Conservation (phyloP, 345 rosid species). For the Eucalyptus decipiens region DNA sequence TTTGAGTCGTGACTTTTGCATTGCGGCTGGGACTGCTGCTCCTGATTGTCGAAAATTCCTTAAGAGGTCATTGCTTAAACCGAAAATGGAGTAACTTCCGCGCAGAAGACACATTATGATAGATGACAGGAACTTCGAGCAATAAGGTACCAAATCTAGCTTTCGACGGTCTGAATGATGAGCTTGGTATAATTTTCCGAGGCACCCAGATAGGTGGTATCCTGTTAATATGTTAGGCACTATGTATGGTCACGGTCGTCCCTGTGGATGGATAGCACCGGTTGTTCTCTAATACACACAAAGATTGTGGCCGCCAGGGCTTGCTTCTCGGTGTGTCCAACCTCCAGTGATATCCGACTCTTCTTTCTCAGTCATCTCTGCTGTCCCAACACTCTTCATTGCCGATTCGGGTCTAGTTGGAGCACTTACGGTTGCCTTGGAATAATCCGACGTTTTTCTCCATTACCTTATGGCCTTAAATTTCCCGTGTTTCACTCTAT, state of each 20-base stretch:
- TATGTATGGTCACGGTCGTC: no score
- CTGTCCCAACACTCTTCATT: not conserved
- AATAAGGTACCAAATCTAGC: not conserved
- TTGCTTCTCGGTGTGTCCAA: no score
- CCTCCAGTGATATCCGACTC: not conserved
- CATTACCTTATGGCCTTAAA: not conserved
- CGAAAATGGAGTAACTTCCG: not conserved
- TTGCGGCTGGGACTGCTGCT: not conserved
- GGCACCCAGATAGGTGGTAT: not conserved
- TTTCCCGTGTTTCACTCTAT: not conserved
- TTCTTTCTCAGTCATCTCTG: not conserved
- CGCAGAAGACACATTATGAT: not conserved
- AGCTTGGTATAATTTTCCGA: not conserved
- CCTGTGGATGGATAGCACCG: no score
- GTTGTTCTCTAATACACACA: no score
- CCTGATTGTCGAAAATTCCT: not conserved
- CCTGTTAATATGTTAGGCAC: not conserved
- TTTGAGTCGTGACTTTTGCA: not conserved
- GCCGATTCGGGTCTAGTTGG: not conserved
- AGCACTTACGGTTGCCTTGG: not conserved
- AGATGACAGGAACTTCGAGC: not conserved
- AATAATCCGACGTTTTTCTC: not conserved
- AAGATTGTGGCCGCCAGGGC: no score
- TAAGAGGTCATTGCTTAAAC: not conserved
- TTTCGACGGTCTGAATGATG: not conserved